Base-by-base conservation (phyloP, 768 basidiomycete species). In the Boletales sp. region DNA sequence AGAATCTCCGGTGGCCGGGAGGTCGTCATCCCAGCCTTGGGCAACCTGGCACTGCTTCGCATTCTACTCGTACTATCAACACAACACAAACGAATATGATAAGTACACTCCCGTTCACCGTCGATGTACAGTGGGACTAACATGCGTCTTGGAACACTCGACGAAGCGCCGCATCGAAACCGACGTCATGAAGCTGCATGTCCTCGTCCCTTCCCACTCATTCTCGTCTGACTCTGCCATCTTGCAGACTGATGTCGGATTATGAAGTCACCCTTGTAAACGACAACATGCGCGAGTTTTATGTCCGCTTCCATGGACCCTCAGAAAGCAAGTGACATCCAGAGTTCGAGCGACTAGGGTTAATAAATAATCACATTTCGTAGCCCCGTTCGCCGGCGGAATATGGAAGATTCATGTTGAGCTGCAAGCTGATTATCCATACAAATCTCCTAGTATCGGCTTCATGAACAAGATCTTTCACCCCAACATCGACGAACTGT, bases 391-490 rank as follows among this genome's bases (percentile, higher is more conserved):
- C 65, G 84, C 90, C n/a, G 90, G 90, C 36, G 96, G 96, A 34
- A 88, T 94, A 48, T 99, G 96, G 96, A 96, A 95, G 80, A 94
- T 99, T 53, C 96, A 99, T 63, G 96, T 99, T 51, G 96, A 99
- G 67, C 79, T 99, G 18, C 96, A 95, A 19, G 93, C 97, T 57
- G 93, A 96, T 70, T 99, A 98, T 66, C 96, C 96, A 2, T 99
- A 87, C 83, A 98, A 98, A 72, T 95, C 92, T 28, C 96, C 96
- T 6, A 94, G 91, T 65, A 99, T 99, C 58, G 96, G 96, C 2
- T 99, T 99, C 72, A 94, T 96, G 92, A 99, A 99, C 81, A 97
- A 97, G 87, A 97, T 99, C 69, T 98, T 96, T 67, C 96, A 98
- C 62, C 96, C 96, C 17, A 99, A 99, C 65, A 99, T 99, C 63